Conservation (phyloP, 768 basidiomycete species). For the Tylopilus subfusipes region DNA sequence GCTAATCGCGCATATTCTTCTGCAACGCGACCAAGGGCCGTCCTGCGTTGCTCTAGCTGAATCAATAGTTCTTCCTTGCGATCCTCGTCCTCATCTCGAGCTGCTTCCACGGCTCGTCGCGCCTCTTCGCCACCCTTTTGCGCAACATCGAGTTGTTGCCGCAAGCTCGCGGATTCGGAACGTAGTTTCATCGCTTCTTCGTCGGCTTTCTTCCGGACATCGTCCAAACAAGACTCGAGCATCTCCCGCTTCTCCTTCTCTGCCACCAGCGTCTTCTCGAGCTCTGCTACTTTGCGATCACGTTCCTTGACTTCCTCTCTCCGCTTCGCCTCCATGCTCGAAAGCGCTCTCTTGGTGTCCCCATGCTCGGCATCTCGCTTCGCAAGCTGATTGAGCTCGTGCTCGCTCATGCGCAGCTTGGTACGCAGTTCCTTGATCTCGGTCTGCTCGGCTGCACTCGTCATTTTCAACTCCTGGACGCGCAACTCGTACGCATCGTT, state of each 20-base stretch:
- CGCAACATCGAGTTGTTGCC: constrained; percentile 36
- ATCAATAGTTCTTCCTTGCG: constrained; percentile 45
- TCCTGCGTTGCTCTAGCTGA: constrained; percentile 50
- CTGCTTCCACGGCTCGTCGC: constrained; percentile 29
- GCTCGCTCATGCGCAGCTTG: constrained; percentile 56
- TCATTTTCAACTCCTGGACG: constrained; percentile 58
- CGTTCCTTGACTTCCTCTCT: constrained; percentile 54
- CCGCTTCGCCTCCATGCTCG: constrained; percentile 46
- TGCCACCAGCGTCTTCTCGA: constrained; percentile 47
- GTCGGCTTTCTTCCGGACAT: constrained; percentile 41
- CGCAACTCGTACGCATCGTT: constrained; percentile 53
- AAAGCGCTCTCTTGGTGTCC: constrained; percentile 50
- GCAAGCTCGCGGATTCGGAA: constrained; percentile 32
- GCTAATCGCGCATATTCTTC: constrained; percentile 54
- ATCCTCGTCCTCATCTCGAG: constrained; percentile 31
- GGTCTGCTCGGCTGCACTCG: constrained; percentile 44
- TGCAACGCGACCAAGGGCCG: constrained; percentile 45
- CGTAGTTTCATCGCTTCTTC: constrained; percentile 38
- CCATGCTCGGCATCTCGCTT: constrained; percentile 49
- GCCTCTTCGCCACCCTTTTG: constrained; percentile 37
- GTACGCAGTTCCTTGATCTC: constrained; percentile 62
- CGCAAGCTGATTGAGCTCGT: constrained; percentile 50
- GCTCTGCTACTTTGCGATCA: constrained; percentile 51
- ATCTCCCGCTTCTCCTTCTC: constrained; percentile 53
- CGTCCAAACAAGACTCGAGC: constrained; percentile 43